phyloP scores from a whole-genome alignment of 2,329 filamentous ascomycete genomes.

The Coniella lustricola region DNA sequence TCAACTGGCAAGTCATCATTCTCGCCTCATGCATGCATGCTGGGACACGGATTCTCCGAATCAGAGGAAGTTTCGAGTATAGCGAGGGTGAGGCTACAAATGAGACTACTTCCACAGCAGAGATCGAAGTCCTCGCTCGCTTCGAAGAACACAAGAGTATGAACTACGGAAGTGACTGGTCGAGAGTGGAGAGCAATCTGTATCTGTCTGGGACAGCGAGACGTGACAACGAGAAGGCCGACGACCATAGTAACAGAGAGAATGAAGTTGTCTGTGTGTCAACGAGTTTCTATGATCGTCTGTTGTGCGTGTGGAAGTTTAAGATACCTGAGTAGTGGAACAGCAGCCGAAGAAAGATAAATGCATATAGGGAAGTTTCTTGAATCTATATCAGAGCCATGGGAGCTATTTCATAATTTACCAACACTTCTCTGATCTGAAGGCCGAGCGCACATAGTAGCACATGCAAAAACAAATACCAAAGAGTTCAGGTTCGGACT shows the following conservation, averaged over 20 bases:
- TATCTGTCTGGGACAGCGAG: neutral
- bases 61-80: conserved; percentile 25
- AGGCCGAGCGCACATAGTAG: too few relatives aligned
- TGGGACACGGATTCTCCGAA: conserved; percentile 60
- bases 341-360: neutral
- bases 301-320: conserved; percentile 59
- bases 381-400: too few relatives aligned
- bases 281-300: conserved; percentile 70
- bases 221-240: too few relatives aligned
- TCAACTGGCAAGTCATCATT: conserved; percentile 21
- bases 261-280: conserved; percentile 47
- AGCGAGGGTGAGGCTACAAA: conserved; percentile 12
- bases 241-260: conserved; percentile 21
- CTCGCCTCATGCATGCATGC: conserved; percentile 93
- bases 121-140: conserved; percentile 54
- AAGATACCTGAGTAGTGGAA: neutral
- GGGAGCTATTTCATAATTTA: too few relatives aligned
- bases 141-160: conserved; percentile 89
- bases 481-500: too few relatives aligned
- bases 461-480: too few relatives aligned
- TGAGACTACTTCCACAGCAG: conserved; percentile 39
- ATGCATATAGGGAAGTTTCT: too few relatives aligned
- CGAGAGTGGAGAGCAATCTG: conserved; percentile 27
- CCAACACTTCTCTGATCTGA: too few relatives aligned
- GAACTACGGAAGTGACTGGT: conserved; percentile 83